Evolutionary conservation across 441 rosid species (phyloP), one percentile per base, ranked within the genome.

Genomic region (Sinapis alba): DNA sequence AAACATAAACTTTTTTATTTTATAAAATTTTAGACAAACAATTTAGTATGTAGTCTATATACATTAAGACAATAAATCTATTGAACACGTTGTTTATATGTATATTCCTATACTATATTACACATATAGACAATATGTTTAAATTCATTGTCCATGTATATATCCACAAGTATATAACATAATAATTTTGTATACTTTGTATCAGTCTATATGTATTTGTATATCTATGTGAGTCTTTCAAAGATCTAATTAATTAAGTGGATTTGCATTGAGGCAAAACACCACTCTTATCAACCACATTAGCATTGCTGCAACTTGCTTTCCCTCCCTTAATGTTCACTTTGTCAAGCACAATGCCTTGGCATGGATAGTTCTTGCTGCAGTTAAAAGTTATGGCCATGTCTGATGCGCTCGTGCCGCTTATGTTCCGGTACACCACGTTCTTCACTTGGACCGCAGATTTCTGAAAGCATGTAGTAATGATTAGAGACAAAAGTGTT

Each of bases 401-500:
- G 5, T 83, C 78, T 0, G 96, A 81, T 20, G 90, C 84, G 66
- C 92, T 89, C 0, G 91, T 87, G 62, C 96, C 96, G 20, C 64
- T 62, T 26, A 92, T 86, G 81, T 90, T 89, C 70, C 80, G 68
- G 84, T 89, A 92, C 80, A 84, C 62, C 43, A 90, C 94, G 53
- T 84, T 79, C 71, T 81, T 81, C 76, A 92, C 85, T 71, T 86
- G 78, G 3, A 92, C 88, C 3, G 94, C 96, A 0, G 90, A 86
- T 47, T 28, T 71, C 88, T 90, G 85, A 78, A 15, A 38, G 59
- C 18, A 58, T 11, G 26, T 24, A 9, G 0, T n/a, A 16, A 56
- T 53, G 32, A 32, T 53, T 68, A 53, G 50, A 13, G 11, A 16
- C 27, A 28, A 67, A 28, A 18, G 0, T 38, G 0, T 6, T 23